Evolutionary conservation across 305 asterid species (phyloP).

Genomic region (Nicotiana rustica): DNA sequence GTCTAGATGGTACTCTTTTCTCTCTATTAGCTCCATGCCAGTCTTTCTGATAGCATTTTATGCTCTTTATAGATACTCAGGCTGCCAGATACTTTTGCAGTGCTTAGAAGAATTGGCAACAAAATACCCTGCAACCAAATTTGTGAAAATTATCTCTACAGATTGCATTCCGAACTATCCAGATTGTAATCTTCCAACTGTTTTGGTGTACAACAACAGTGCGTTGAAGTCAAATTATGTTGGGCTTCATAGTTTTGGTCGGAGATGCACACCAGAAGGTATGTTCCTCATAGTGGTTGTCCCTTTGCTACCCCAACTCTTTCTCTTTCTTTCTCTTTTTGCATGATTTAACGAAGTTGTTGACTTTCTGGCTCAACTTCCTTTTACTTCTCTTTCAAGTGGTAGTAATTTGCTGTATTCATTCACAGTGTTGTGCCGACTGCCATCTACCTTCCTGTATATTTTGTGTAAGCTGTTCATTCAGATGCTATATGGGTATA

Average conservation of each 20-base stretch:
- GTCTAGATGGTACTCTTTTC: background rate
- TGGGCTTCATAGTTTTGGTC: conserved; percentile 79
- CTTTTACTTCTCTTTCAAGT: conserved; percentile 5
- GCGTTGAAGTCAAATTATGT: conserved; percentile 85
- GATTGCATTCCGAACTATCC: conserved; percentile 98
- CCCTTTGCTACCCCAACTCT: conserved; percentile 24
- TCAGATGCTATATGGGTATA: background rate
- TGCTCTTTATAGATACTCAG: conserved; percentile 57
- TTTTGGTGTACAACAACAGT: conserved; percentile 83
- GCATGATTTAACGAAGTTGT: background rate
- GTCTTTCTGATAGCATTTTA: conserved; percentile 17
- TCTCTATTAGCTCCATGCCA: conserved; percentile 20
- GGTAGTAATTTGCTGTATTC: background rate
- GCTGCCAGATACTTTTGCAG: conserved; percentile 78
- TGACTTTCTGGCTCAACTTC: background rate
- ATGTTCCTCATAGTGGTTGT: conserved; percentile 33
- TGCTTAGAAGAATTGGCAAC: conserved; percentile 81
- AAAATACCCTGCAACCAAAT: conserved; percentile 86
- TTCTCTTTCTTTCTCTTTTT: conserved; percentile 13
- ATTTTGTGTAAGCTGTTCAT: background rate
- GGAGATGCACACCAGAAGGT: conserved; percentile 96
- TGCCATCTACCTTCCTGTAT: background rate
- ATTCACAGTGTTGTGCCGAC: background rate
- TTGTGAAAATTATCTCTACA: conserved; percentile 87
- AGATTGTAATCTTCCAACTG: conserved; percentile 86